These are phyloP conservation scores for Casuarina equisetifolia DNA, from an alignment of 306 rosid species.

Conservation along the genomic window DNA sequence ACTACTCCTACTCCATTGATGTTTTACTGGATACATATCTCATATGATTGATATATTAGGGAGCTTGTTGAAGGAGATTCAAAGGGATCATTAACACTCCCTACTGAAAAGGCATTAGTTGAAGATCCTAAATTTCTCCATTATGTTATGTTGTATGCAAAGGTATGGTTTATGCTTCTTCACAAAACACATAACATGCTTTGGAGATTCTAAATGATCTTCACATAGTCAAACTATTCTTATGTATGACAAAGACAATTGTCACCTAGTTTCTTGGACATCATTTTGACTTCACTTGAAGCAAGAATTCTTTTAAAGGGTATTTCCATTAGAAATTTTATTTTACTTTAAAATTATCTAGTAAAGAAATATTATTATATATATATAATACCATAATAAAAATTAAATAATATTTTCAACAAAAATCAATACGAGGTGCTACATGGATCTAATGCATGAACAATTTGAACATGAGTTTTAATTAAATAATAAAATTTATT, in stretches of 20 bases:
- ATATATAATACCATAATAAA: no score
- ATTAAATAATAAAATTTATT: no score
- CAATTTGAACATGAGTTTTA: no score
- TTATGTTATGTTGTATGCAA: conserved; percentile 64
- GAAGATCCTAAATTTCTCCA: conserved; percentile 48
- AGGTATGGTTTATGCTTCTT: conserved; percentile 3
- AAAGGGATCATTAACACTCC: conserved; percentile 55
- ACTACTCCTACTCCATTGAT: not conserved
- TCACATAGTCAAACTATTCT: not conserved
- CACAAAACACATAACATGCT: not conserved
- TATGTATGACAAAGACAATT: not conserved
- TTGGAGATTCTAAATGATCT: not conserved
- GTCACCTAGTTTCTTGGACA: not conserved
- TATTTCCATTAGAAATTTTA: no score
- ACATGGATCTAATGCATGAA: no score
- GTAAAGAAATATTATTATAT: no score
- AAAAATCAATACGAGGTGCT: no score
- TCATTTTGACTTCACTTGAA: not conserved
- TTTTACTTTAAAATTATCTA: no score
- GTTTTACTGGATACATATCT: not conserved
- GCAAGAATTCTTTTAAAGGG: not conserved
- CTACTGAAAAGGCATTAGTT: conserved; percentile 64
- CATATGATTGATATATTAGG: conserved; percentile 31
- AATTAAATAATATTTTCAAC: no score
- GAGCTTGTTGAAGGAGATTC: conserved; percentile 48